Evolutionary conservation across 805 yeast genomes (phyloP).

Genomic region (Lipomyces yamadae): DNA sequence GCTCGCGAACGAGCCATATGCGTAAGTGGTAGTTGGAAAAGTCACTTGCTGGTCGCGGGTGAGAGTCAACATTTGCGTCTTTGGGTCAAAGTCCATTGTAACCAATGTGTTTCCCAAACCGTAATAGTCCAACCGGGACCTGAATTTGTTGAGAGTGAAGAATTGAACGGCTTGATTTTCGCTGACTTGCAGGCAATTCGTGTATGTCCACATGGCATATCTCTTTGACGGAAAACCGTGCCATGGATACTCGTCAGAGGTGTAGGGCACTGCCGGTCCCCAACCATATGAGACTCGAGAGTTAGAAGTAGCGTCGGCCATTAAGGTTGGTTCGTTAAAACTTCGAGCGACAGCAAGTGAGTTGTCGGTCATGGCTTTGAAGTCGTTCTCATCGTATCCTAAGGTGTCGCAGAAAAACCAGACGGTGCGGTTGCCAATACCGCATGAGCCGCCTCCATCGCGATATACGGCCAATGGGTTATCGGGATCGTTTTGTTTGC

Average conservation of each 20-base stretch:
- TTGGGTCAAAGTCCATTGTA: constrained; percentile 14
- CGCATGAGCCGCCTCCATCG: constrained; percentile 36
- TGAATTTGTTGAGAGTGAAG: constrained; percentile 18
- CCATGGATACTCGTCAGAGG: constrained; percentile 22
- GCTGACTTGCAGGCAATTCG: constrained; percentile 29
- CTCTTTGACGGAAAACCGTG: constrained; percentile 3
- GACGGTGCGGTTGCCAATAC: constrained; percentile 29
- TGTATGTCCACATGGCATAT: constrained; percentile 34
- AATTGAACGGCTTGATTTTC: constrained; percentile 26
- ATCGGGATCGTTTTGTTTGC: constrained; percentile 21
- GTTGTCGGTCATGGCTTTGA: constrained; percentile 20
- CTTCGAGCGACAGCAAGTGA: constrained; percentile 12
- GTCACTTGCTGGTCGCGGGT: constrained; percentile 14
- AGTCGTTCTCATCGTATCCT: constrained; percentile 19
- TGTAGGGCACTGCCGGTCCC: constrained; percentile 28
- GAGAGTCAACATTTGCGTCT: constrained; percentile 17
- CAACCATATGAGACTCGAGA: constrained; percentile 9
- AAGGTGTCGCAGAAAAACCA: constrained; percentile 26
- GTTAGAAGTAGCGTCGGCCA: constrained; percentile 19
- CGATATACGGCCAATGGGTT: constrained; percentile 27
- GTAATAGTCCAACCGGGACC: neutral
- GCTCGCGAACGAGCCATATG: constrained; percentile 33
- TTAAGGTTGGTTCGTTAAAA: constrained; percentile 9
- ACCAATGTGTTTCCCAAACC: constrained; percentile 32
- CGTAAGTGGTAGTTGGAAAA: constrained; percentile 21